Evolutionary conservation across 768 basidiomycete species (phyloP), one percentile per base, ranked within the genome.

Genomic region (Podaxis carcinomalis): DNA sequence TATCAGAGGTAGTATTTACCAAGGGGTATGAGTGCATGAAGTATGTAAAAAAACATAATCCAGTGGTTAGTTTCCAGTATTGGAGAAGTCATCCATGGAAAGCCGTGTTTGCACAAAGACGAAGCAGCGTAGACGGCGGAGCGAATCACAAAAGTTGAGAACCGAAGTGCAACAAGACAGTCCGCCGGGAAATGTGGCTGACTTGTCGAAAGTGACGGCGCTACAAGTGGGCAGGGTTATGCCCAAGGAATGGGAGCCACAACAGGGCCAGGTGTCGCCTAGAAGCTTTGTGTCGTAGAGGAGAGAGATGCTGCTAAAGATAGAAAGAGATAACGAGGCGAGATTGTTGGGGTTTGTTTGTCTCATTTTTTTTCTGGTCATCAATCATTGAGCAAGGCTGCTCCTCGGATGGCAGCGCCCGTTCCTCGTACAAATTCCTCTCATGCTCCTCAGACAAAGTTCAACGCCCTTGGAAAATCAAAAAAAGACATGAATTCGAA

Each of bases 301-400:
- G 21, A 28, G 14, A 36, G 46, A 35, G 27, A 0, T 32, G 35
- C 0, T 11, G 40, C 53, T 54, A 27, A 56, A 55, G 23, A 58
- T 58, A 49, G 40, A 53, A 46, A 10, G 36, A 42, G 39, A 54
- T 37, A 50, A 63, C 70, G 66, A 51, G 47, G 59, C 37, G 11
- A 50, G 32, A 66, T 70, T 66, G 70, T 74, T 77, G 66, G 67
- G 47, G 47, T 23, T 64, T 75, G 69, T 75, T 76, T 75, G 75
- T 66, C 63, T 55, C 62, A 66, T 66, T 70, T 72, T 76, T 76
- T 76, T 75, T 70, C 65, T 61, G 53, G 66, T 65, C 64, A 62
- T 52, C 49, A 55, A 56, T 47, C 51, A 50, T 51, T 51, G 32
- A 42, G 28, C 63, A 27, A 21, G 23, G 37, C 58, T 63, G 52